Conservation (phyloP, 2,329 filamentous ascomycete species). For the Amesomyces nigricolor region DNA sequence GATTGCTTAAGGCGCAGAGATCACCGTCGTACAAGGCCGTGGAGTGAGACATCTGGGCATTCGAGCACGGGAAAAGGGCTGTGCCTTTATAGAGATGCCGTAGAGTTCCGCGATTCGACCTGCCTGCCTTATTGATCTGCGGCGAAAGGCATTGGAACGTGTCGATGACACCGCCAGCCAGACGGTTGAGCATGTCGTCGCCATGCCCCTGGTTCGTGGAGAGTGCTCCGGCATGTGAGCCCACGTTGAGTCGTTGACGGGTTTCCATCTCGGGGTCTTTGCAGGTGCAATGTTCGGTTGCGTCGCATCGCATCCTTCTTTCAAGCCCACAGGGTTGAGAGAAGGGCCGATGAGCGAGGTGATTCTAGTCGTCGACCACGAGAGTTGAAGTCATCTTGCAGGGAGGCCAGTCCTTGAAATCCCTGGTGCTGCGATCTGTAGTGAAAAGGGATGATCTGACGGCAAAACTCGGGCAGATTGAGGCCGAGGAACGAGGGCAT, state of each 20-base stretch:
- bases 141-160: neutral
- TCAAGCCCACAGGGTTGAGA: neutral
- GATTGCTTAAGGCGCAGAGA: neutral
- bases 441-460: neutral
- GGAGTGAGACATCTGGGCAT: constrained; percentile 2
- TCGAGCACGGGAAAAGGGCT: neutral
- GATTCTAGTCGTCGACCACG: constrained; percentile 6
- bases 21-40: neutral
- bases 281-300: neutral
- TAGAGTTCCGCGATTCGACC: neutral
- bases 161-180: neutral
- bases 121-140: neutral
- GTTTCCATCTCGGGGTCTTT: no score
- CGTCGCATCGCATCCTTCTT: constrained; percentile 5
- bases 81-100: neutral
- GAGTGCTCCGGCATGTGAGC: neutral
- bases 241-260: neutral
- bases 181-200: neutral
- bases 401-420: neutral
- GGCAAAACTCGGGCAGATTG: neutral
- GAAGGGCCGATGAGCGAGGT: neutral
- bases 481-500: no score
- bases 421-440: neutral
- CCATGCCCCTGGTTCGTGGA: neutral
- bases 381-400: constrained; percentile 20